These are phyloP conservation scores for Rosa persica DNA, from an alignment of 306 rosid species.

Conservation along the genomic window DNA sequence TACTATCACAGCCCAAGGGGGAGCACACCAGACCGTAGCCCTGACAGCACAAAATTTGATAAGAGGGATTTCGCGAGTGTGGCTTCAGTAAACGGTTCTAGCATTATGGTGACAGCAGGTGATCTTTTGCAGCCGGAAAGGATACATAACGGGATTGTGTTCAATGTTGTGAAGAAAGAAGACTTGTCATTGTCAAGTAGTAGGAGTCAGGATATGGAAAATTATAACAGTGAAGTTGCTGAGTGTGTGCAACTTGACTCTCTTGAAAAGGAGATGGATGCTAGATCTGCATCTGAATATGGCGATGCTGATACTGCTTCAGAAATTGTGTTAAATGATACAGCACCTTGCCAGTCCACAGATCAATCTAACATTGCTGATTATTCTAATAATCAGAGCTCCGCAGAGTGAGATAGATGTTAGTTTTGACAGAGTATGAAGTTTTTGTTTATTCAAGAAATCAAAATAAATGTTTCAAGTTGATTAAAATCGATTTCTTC, in stretches of 20 bases:
- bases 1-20: constrained; percentile 51
- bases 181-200: constrained; percentile 49
- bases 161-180: constrained; percentile 89
- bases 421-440: constrained; percentile 8
- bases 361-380: constrained; percentile 27
- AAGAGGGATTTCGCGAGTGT: constrained; percentile 48
- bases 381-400: constrained; percentile 24
- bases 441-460: background rate
- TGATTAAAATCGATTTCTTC: background rate
- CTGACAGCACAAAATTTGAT: constrained; percentile 50
- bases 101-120: constrained; percentile 71
- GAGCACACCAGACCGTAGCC: constrained; percentile 51
- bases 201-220: constrained; percentile 55
- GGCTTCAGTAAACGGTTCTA: constrained; percentile 43
- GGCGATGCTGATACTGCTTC: constrained; percentile 44
- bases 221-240: constrained; percentile 51
- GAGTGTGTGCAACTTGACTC: constrained; percentile 70
- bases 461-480: constrained; percentile 5
- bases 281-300: constrained; percentile 61
- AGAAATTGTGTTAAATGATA: constrained; percentile 20
- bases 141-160: constrained; percentile 72
- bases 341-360: constrained; percentile 6
- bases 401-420: constrained; percentile 19
- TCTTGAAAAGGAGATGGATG: constrained; percentile 65
- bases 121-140: constrained; percentile 93